Evolutionary conservation across 164 flowering plant species (phyloP).

Genomic region (Annona cherimola): DNA sequence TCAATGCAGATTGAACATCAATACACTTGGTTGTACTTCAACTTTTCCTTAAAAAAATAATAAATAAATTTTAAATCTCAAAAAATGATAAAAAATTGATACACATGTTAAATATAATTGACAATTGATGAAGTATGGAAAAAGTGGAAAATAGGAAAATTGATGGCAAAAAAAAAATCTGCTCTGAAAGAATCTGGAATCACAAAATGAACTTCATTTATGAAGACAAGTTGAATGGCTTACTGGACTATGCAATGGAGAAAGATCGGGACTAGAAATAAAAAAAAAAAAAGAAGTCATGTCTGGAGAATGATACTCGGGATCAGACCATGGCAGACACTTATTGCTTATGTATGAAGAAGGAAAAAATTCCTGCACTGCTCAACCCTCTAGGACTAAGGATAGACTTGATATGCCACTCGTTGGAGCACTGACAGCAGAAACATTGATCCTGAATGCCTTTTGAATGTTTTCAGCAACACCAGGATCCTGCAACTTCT

Average conservation of each 20-base stretch:
- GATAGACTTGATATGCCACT: slow-evolving; percentile 53
- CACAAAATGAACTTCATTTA: too few species aligned
- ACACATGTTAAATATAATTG: too few species aligned
- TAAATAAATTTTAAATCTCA: too few species aligned
- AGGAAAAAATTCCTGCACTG: slow-evolving; percentile 25
- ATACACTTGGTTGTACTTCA: too few species aligned
- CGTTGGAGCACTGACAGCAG: slow-evolving; percentile 56
- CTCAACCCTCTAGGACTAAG: slow-evolving; percentile 51
- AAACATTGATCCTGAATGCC: slow-evolving; percentile 25
- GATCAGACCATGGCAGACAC: slow-evolving; percentile 54
- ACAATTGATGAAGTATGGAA: too few species aligned
- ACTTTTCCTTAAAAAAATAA: too few species aligned
- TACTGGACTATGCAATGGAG: slow-evolving; percentile 53
- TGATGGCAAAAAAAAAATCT: too few species aligned
- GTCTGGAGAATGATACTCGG: slow-evolving; percentile 41
- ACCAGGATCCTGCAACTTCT: slow-evolving; percentile 19
- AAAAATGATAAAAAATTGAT: too few species aligned
- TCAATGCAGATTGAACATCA: too few species aligned
- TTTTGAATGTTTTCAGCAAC: slow-evolving; percentile 16
- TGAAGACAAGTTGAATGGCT: too few species aligned
- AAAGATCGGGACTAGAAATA: slow-evolving; percentile 36
- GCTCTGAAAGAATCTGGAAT: too few species aligned
- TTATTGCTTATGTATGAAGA: slow-evolving; percentile 20
- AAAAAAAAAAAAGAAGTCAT: slow-evolving; percentile 24
- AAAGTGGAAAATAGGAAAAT: too few species aligned